Evolutionary conservation across 2,329 filamentous ascomycete species (phyloP).

Genomic region (Colletotrichum agaves): DNA sequence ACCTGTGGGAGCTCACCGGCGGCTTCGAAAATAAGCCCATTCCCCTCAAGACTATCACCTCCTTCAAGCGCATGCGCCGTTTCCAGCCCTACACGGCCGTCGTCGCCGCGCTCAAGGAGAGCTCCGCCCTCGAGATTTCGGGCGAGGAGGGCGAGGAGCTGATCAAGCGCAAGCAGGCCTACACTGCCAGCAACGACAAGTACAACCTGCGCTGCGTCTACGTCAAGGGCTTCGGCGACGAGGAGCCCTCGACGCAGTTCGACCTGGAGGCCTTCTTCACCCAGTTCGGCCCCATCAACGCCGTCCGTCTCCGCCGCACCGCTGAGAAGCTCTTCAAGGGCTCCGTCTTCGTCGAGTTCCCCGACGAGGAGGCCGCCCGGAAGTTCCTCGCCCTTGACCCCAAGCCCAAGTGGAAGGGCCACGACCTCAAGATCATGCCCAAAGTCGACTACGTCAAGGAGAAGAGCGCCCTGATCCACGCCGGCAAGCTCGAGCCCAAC

Average conservation of each 20-base stretch:
- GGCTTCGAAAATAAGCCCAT: constrained; percentile 86
- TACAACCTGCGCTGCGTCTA: constrained; percentile 83
- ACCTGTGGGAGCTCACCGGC: constrained; percentile 81
- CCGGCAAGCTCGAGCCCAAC: constrained; percentile 74
- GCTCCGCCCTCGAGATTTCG: constrained; percentile 76
- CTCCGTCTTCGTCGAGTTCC: constrained; percentile 95
- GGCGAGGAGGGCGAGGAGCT: constrained; percentile 79
- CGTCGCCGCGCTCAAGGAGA: constrained; percentile 83
- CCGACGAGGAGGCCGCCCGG: constrained; percentile 79
- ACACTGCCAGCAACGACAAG: constrained; percentile 69
- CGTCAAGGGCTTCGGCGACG: constrained; percentile 91
- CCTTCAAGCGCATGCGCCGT: constrained; percentile 94
- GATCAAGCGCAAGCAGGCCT: constrained; percentile 81
- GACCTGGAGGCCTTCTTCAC: constrained; percentile 94
- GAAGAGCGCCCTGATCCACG: constrained; percentile 77
- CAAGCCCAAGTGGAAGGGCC: constrained; percentile 84
- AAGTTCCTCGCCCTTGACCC: constrained; percentile 84
- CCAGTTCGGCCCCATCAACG: constrained; percentile 80
- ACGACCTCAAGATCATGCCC: constrained; percentile 83
- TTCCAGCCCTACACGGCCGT: constrained; percentile 91
- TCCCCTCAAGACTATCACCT: constrained; percentile 79
- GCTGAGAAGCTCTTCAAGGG: constrained; percentile 87
- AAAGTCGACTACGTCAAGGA: constrained; percentile 89
- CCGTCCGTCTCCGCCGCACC: constrained; percentile 86
- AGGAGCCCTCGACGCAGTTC: constrained; percentile 86